phyloP scores from a whole-genome alignment of 768 basidiomycete species.

The Rhizopogon vesiculosus region DNA sequence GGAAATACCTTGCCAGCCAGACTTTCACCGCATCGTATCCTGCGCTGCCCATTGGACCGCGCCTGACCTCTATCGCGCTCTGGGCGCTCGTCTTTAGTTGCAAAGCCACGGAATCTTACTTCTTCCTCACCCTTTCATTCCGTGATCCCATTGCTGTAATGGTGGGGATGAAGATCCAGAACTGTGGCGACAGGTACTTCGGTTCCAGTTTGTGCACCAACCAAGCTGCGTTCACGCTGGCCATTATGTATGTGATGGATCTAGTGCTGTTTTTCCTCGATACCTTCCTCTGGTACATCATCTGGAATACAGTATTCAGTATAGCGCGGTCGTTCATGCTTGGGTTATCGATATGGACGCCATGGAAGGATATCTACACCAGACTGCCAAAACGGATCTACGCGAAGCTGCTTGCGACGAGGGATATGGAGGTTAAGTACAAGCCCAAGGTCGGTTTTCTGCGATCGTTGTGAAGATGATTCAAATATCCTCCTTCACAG shows the following conservation, averaged over 20 bases:
- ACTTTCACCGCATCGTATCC: conserved; percentile 98
- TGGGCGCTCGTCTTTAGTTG: conserved; percentile 95
- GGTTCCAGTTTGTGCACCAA: conserved; percentile 82
- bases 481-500: conserved; percentile 30
- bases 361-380: conserved; percentile 97
- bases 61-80: conserved; percentile 74
- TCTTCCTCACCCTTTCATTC: conserved; percentile 95
- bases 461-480: background rate
- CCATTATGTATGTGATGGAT: conserved; percentile 99
- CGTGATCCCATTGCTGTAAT: conserved; percentile 90
- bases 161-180: conserved; percentile 95
- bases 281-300: conserved; percentile 99
- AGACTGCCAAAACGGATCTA: conserved; percentile 96
- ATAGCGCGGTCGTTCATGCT: conserved; percentile 85
- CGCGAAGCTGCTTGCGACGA: conserved; percentile 88
- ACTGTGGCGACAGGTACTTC: conserved; percentile 83
- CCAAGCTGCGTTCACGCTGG: conserved; percentile 91
- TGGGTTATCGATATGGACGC: conserved; percentile 97
- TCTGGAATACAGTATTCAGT: conserved; percentile 96
- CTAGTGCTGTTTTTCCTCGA: conserved; percentile 96
- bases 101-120: conserved; percentile 97
- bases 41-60: conserved; percentile 50
- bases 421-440: conserved; percentile 97
- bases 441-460: conserved; percentile 86
- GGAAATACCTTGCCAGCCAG: conserved; percentile 97